Base-by-base conservation (phyloP, 2,329 filamentous ascomycete genomes). In the Clonostachys chloroleuca region DNA sequence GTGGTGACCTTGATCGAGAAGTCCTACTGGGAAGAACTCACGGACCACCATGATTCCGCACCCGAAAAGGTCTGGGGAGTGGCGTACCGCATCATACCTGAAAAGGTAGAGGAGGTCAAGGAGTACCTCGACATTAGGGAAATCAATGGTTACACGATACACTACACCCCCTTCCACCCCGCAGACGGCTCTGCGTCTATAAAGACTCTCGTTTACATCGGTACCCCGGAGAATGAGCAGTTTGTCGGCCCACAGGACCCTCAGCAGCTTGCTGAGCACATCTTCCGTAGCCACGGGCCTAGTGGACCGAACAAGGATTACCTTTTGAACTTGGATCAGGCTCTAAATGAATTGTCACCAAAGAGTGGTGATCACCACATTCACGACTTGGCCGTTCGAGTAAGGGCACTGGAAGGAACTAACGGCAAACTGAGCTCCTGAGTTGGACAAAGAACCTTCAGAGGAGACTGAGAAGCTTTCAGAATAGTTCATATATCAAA, bases 101-200 rank as follows among this genome's bases (percentile, higher is more conserved):
- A 80, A 3, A 79, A 84, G 54, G 90, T 95, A 18, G 77, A 83
- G 50, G 86, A 92, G 69, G 92, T 96, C 5, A 86, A 89, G 56
- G 79, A 84, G 49, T 96, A 96, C 64, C 87, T 99, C 43, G 92
- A 97, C 66, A 92, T 96, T 54, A 86, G 94, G 42, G 94, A 99
- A 68, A 96, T 97, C 62, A 96, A 97, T 69, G 94, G 94, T 24
- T 99, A 99, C 69, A 89, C 85, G 46, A 95, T 96, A 55, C 92
- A 96, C 67, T 89, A 91, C 66, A 89, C 91, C 30, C 83, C 87
- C 0, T 96, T 97, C 65, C 75, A 92, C 57, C 58, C 67, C n/a
- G 62, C 66, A 40, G 65, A 72, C 52, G 60, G 60, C 24, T 59
- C 62, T 13, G 47, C 60, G 5, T 55, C 67, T 17, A 77, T 82